Conservation (phyloP, 2,329 filamentous ascomycete species). For the Diaporthe longicolla region DNA sequence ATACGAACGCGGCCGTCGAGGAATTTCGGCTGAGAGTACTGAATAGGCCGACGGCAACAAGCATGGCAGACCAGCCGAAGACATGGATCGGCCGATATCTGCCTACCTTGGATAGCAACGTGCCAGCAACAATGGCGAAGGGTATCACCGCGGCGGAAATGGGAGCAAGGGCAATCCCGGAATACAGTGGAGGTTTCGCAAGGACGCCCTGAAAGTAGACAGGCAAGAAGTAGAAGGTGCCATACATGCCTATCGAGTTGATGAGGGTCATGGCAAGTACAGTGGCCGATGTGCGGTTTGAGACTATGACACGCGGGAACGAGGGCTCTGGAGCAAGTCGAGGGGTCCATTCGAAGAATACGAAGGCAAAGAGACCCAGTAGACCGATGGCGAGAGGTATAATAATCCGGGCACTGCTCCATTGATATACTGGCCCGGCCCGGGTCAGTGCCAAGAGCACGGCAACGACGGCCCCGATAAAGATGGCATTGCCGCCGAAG, state of each 20-base stretch:
- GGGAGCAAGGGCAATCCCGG: conserved; percentile 51
- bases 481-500: conserved; percentile 42
- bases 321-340: conserved; percentile 45
- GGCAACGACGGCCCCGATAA: conserved; percentile 38
- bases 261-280: conserved; percentile 55
- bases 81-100: neutral
- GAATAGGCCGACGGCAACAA: neutral
- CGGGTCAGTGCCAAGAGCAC: conserved; percentile 45
- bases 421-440: conserved; percentile 42
- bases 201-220: conserved; percentile 62
- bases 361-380: neutral
- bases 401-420: conserved; percentile 29
- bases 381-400: neutral
- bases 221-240: conserved; percentile 58
- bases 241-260: conserved; percentile 55
- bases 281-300: conserved; percentile 56
- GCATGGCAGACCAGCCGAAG: neutral
- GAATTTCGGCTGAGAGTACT: neutral
- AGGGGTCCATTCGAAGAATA: neutral
- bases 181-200: conserved; percentile 49
- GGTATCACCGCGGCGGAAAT: conserved; percentile 30
- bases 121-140: neutral
- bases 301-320: conserved; percentile 61
- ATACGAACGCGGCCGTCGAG: neutral
- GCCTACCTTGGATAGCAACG: neutral